Conservation (phyloP, 208 protist genomes). For the Crithidia fasciculata region DNA sequence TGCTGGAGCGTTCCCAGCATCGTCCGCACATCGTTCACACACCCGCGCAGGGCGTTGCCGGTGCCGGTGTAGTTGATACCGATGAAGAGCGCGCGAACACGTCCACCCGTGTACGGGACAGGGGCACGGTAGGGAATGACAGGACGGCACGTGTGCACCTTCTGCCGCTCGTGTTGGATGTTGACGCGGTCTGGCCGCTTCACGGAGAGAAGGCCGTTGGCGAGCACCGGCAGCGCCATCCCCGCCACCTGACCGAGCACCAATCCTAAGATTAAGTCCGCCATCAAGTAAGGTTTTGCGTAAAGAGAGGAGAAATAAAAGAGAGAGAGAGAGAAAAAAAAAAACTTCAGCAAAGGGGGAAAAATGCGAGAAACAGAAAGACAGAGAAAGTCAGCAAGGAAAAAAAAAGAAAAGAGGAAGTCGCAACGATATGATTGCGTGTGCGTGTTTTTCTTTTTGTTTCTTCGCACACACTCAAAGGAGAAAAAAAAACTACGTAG, state of each 20-base stretch:
- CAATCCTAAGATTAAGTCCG: constrained; percentile 41
- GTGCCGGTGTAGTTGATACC: constrained; percentile 92
- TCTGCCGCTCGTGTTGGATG: constrained; percentile 47
- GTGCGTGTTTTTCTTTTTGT: not conserved
- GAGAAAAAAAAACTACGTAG: not conserved
- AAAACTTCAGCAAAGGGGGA: not conserved
- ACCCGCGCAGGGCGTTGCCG: constrained; percentile 67
- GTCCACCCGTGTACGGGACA: constrained; percentile 78
- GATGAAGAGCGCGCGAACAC: constrained; percentile 90
- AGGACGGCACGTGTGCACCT: constrained; percentile 49
- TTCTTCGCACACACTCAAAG: not conserved
- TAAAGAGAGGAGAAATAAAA: constrained; percentile 7
- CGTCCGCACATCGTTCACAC: constrained; percentile 85
- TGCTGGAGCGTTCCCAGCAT: constrained; percentile 84
- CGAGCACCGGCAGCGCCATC: constrained; percentile 37
- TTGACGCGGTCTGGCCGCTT: constrained; percentile 67
- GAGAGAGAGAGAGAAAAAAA: constrained; percentile 1
- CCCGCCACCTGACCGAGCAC: constrained; percentile 32
- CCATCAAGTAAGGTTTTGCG: constrained; percentile 15
- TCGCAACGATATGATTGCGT: constrained; percentile 5
- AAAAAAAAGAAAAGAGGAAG: not conserved
- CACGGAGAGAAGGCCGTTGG: constrained; percentile 64
- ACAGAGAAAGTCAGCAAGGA: not conserved
- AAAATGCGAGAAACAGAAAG: not conserved
- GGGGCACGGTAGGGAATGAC: constrained; percentile 79